phyloP scores from a whole-genome alignment of 2,329 filamentous ascomycete genomes.

The Botrytis deweyae region DNA sequence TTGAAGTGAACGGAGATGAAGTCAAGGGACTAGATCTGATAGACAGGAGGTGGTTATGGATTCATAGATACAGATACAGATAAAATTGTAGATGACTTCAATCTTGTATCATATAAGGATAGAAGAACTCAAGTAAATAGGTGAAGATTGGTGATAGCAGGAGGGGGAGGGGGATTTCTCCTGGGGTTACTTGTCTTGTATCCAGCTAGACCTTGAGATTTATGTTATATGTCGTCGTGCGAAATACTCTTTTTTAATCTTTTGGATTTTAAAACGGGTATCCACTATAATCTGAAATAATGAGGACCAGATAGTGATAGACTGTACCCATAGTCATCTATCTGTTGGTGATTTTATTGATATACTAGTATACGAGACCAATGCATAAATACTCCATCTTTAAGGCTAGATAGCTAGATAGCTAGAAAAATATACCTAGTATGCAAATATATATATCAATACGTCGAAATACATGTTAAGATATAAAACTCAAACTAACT shows the following conservation, averaged over 20 bases:
- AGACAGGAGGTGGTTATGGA: neutral
- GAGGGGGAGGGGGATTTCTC: neutral
- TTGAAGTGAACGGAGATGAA: neutral
- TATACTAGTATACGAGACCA: neutral
- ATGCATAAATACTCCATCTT: neutral
- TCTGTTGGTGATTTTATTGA: neutral
- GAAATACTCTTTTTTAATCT: neutral
- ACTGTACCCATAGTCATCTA: neutral
- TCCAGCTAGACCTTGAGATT: neutral
- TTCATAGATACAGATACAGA: neutral
- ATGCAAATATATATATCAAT: neutral
- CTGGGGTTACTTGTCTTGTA: neutral
- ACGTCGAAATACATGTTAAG: neutral
- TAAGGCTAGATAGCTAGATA: neutral
- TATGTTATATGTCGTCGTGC: neutral
- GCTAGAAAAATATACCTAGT: neutral
- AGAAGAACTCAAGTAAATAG: too few relatives aligned
- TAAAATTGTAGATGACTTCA: neutral
- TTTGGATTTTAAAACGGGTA: neutral
- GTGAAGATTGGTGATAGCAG: neutral
- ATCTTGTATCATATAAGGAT: neutral
- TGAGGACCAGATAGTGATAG: neutral
- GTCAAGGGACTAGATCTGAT: neutral
- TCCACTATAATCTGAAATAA: neutral
- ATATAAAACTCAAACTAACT: neutral